Evolutionary conservation across 108 stramenopile genomes (phyloP).

Genomic region (Cyclotella sp.): DNA sequence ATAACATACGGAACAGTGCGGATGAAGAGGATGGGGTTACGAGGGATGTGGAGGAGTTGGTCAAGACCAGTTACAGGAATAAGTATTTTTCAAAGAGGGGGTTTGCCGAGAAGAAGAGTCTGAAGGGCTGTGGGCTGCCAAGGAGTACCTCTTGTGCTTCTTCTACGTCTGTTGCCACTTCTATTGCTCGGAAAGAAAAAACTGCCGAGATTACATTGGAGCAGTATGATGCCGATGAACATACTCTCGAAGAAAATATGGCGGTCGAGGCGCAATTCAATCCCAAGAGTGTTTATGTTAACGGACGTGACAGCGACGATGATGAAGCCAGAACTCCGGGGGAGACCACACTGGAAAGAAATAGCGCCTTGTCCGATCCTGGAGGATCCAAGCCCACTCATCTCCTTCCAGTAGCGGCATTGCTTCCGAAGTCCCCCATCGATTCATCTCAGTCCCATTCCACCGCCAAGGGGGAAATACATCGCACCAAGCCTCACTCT

Average conservation of each 20-base stretch:
- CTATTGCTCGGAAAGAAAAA: background rate
- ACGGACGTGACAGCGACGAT: background rate
- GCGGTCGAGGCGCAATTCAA: slow-evolving; percentile 17
- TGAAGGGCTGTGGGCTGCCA: background rate
- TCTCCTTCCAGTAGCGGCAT: no score
- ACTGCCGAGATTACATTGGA: slow-evolving; percentile 2
- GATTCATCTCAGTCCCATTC: no score
- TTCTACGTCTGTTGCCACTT: background rate
- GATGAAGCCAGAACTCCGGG: background rate
- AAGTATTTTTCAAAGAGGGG: background rate
- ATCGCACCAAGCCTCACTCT: background rate
- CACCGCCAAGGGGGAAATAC: no score
- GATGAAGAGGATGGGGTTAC: slow-evolving; percentile 32
- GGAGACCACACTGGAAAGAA: background rate
- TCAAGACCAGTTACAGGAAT: slow-evolving; percentile 39
- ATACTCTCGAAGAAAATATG: background rate
- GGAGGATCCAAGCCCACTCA: background rate
- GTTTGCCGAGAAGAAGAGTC: background rate
- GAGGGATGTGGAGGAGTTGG: slow-evolving; percentile 44
- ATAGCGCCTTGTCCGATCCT: slow-evolving; percentile 8
- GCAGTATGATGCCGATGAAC: slow-evolving; percentile 1
- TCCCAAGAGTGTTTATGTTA: background rate
- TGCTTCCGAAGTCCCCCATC: no score
- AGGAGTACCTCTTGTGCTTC: background rate
- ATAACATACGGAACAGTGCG: slow-evolving; percentile 8